These are phyloP conservation scores for Zygotorulaspora danielsina DNA, from an alignment of 805 yeast species.

Conservation along the genomic window DNA sequence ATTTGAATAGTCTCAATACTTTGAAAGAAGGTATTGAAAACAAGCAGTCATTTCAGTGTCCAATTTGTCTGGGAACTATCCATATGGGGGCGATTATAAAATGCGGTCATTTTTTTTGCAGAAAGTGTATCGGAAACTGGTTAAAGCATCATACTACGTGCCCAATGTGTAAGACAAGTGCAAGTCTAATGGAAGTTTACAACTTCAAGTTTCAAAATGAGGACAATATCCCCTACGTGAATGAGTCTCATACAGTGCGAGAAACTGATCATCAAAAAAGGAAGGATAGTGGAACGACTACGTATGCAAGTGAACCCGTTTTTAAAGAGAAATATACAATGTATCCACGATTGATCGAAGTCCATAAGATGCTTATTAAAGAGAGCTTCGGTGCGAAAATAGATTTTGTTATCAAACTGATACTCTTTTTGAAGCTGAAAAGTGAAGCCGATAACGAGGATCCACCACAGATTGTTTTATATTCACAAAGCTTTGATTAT, in stretches of 20 bases:
- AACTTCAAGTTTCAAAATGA: constrained; percentile 51
- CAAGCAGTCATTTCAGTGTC: constrained; percentile 47
- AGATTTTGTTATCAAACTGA: constrained; percentile 73
- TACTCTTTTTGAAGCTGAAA: constrained; percentile 53
- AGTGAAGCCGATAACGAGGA: constrained; percentile 38
- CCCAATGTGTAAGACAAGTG: constrained; percentile 70
- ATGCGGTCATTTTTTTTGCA: constrained; percentile 92
- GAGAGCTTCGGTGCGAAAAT: constrained; percentile 78
- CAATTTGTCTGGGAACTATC: constrained; percentile 71
- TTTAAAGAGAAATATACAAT: constrained; percentile 23
- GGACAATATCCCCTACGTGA: constrained; percentile 3
- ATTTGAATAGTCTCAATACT: constrained; percentile 43
- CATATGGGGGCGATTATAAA: constrained; percentile 73
- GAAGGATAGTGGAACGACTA: not conserved
- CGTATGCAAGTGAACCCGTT: constrained; percentile 2
- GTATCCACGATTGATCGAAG: constrained; percentile 39
- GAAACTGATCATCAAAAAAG: not conserved
- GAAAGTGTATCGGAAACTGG: constrained; percentile 78
- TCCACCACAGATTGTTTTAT: constrained; percentile 73
- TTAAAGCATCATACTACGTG: constrained; percentile 52
- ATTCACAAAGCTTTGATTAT: constrained; percentile 85
- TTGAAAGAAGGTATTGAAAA: constrained; percentile 29
- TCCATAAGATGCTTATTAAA: constrained; percentile 41
- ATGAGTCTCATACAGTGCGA: constrained; percentile 5
- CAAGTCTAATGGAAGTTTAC: constrained; percentile 54